Evolutionary conservation across 768 basidiomycete genomes (phyloP).

Genomic region (Tulasnella sp.): DNA sequence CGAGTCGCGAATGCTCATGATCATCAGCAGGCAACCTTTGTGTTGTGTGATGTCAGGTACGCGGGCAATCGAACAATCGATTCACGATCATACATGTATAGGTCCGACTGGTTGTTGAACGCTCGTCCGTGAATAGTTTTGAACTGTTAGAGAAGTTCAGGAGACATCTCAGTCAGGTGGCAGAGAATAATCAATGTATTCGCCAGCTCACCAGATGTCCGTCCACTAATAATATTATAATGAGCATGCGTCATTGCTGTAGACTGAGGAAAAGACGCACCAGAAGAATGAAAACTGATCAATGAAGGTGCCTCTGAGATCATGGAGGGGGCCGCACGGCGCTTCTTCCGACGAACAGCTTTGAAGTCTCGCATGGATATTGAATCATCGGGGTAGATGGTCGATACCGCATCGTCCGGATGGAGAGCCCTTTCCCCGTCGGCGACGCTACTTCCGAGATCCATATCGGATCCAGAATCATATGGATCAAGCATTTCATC

Average conservation of each 20-base stretch:
- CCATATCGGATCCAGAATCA: neutral
- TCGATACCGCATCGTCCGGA: neutral
- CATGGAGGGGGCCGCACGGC: neutral
- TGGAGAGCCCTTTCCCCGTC: neutral
- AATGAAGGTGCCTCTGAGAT: neutral
- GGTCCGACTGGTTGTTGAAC: slow-evolving; percentile 1
- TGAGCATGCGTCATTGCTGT: neutral
- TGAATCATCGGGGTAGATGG: slow-evolving; percentile 8
- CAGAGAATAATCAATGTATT: too few relatives aligned
- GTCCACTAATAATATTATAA: neutral
- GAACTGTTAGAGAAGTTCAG: neutral
- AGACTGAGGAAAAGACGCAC: neutral
- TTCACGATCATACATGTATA: neutral
- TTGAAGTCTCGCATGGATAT: neutral
- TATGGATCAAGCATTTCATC: too few relatives aligned
- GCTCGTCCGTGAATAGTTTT: slow-evolving; percentile 1
- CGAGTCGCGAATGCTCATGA: neutral
- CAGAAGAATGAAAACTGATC: neutral
- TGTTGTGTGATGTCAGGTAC: neutral
- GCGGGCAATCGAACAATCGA: neutral
- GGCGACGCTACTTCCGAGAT: neutral
- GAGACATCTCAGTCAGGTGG: neutral
- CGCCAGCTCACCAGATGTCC: neutral
- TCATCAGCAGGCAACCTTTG: slow-evolving; percentile 1
- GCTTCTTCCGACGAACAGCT: neutral